These are phyloP conservation scores for Cryptosporidium felis DNA, from an alignment of 169 alveolate genomes.

Conservation along the genomic window DNA sequence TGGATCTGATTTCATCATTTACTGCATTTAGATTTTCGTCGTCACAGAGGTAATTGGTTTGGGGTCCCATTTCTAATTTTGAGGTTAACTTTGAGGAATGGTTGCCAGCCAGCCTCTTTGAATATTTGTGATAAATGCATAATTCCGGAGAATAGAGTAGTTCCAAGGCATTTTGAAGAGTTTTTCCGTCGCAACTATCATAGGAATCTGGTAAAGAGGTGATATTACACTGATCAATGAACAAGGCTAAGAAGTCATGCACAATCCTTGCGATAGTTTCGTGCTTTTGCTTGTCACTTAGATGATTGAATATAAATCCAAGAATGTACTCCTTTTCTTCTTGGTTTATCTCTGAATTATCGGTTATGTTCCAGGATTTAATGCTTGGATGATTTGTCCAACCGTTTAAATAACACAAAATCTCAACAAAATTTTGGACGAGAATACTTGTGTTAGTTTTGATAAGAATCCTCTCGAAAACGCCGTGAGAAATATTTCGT, in stretches of 20 bases:
- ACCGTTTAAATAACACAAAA: constrained; percentile 34
- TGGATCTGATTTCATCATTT: no score
- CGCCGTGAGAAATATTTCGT: constrained; percentile 48
- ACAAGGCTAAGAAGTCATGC: constrained; percentile 57
- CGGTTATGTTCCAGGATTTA: constrained; percentile 14
- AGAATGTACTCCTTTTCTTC: constrained; percentile 36
- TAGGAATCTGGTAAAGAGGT: constrained; percentile 39
- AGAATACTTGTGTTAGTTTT: constrained; percentile 7
- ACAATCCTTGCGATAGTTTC: constrained; percentile 37
- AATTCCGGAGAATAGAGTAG: constrained; percentile 39
- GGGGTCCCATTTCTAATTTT: not conserved
- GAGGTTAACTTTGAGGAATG: not conserved
- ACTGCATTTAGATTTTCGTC: not conserved
- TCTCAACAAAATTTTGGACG: constrained; percentile 62
- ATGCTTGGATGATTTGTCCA: constrained; percentile 66
- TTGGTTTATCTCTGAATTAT: constrained; percentile 8
- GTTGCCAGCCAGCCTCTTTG: not conserved
- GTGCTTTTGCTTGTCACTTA: constrained; percentile 60
- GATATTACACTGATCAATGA: constrained; percentile 54
- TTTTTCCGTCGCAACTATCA: constrained; percentile 45
- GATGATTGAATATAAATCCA: constrained; percentile 15
- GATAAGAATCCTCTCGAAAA: constrained; percentile 45
- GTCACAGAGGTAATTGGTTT: not conserved
- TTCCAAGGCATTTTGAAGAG: constrained; percentile 34
- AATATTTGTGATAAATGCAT: constrained; percentile 66